Percentiles rank a stretch among this genome's conserved stretches.
phyloP scores from a whole-genome alignment of 139 green algal species.

The Chlamydomonas urium region DNA sequence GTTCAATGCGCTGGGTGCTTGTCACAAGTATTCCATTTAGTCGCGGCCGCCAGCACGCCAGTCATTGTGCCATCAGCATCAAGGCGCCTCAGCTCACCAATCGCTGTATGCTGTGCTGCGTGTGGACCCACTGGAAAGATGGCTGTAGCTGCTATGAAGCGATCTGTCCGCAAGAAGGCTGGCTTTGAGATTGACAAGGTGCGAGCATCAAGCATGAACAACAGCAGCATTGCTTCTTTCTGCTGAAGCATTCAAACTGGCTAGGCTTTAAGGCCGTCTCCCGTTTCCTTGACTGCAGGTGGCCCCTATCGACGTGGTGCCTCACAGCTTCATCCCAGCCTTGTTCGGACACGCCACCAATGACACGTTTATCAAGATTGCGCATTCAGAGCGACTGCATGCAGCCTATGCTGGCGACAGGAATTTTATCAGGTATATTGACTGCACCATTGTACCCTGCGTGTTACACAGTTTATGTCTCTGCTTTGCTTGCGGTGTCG shows the following conservation, averaged over 20 bases:
- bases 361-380: slow-evolving; percentile 72
- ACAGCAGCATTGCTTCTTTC: no score
- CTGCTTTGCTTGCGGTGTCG: background rate
- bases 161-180: slow-evolving; percentile 66
- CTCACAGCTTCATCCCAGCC: slow-evolving; percentile 70
- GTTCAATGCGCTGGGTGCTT: no score
- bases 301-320: slow-evolving; percentile 50
- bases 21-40: no score
- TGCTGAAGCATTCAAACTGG: no score
- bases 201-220: background rate
- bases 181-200: slow-evolving; percentile 73
- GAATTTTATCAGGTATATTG: slow-evolving; percentile 60
- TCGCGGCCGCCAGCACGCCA: no score
- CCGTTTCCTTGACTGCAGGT: no score
- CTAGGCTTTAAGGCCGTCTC: no score
- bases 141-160: slow-evolving; percentile 67
- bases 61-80: no score
- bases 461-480: background rate
- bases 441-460: background rate
- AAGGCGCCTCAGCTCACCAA: no score
- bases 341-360: slow-evolving; percentile 87
- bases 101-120: no score
- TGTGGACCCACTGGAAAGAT: no score
- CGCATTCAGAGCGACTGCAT: slow-evolving; percentile 69
- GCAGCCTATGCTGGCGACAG: slow-evolving; percentile 79